Base-by-base conservation (phyloP, 2,329 filamentous ascomycete genomes). In the Periconia macrospinosa region DNA sequence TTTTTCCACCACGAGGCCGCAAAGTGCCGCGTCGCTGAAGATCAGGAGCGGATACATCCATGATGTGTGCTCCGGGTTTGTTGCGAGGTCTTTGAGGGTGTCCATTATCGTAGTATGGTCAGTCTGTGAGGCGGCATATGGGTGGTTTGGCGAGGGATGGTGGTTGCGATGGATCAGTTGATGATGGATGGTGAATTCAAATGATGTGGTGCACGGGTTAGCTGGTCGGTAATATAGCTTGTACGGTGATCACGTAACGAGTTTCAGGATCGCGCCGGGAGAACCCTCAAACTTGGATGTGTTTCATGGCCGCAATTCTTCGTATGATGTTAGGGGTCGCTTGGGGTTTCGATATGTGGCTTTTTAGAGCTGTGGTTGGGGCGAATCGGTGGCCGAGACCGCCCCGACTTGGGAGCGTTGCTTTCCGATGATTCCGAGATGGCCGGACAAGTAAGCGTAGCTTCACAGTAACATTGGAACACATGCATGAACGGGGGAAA, bases 1-100 rank as follows among this genome's bases (percentile, higher is more conserved):
- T 72, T 87, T 92, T 82, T 85, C 86, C 59, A 96, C 89, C 59
- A 97, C 82, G 33, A 90, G 71, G 15, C 77, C 81, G 73, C 90
- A 94, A 19, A 96, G 82, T 17, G 83, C 73, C 8, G 85, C 86
- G 69, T 97, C 92, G 50, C 83, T 78, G 30, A 88, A 71, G 60
- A 94, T 79, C 6, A 96, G 79, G 3, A 86, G 76, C 0, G 86
- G 81, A 6, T 86, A 78, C 41, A 92, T 80, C 85, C 85, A 88
- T 82, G 69, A 74, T 45, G 81, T 81, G 64, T 86, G 80, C 46
- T 75, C 76, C 1, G 82, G 79, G 58, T 86, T 81, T n/a, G 71
- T 77, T 30, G 80, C 75, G 13, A 86, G 52, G 41, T 71, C 68
- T 49, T 71, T 48, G n/a, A 56, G 19, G 17, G 47, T 37, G 5